These are phyloP conservation scores for Mucor ambiguus DNA, from an alignment of 371 early-diverging fungal genomes.

Conservation along the genomic window DNA sequence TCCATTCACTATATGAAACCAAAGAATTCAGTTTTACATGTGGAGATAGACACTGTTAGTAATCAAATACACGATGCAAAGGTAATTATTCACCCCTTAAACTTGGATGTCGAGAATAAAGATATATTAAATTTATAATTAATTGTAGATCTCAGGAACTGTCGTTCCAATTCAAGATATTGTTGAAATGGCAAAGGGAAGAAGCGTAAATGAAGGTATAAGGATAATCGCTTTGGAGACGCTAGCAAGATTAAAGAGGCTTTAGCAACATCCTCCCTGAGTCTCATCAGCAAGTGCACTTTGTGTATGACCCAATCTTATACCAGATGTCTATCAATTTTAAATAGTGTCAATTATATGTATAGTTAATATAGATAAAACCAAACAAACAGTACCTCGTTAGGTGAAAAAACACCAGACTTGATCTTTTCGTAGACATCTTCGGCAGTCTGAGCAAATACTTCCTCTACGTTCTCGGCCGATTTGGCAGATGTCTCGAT, in stretches of 20 bases:
- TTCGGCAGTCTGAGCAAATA: conserved; percentile 76
- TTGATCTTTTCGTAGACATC: conserved; percentile 86
- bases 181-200: conserved; percentile 1
- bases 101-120: background rate
- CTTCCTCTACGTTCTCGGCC: conserved; percentile 88
- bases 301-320: conserved; percentile 49
- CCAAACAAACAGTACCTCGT: conserved; percentile 52
- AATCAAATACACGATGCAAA: background rate
- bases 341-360: background rate
- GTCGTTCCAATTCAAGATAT: conserved; percentile 15
- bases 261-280: conserved; percentile 36
- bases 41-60: background rate
- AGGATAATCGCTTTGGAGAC: conserved; percentile 13
- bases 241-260: conserved; percentile 10
- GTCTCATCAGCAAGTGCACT: conserved; percentile 51
- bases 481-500: conserved; percentile 96
- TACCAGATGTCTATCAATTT: conserved; percentile 51
- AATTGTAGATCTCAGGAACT: conserved; percentile 3
- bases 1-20: conserved; percentile 6
- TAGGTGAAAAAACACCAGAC: conserved; percentile 74
- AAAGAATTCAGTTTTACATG: background rate
- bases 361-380: background rate
- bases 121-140: background rate
- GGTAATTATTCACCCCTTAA: background rate
- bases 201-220: conserved; percentile 13